phyloP scores from a whole-genome alignment of 805 yeast species.

The Metschnikowia kofuensis region DNA sequence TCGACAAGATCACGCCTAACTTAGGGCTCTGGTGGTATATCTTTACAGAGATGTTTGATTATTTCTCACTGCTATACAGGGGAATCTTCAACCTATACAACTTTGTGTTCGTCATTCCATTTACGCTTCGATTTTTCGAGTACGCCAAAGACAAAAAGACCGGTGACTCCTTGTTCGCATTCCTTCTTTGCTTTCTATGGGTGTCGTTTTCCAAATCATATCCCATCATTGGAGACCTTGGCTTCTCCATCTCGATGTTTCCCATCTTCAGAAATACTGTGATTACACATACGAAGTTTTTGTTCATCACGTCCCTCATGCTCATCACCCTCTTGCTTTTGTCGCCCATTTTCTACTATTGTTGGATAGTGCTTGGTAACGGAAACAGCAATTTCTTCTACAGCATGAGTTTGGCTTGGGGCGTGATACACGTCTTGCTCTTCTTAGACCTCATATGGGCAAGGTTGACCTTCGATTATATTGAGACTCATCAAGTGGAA shows the following conservation, averaged over 20 bases:
- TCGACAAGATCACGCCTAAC: constrained; percentile 79
- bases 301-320: constrained; percentile 47
- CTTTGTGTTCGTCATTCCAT: constrained; percentile 64
- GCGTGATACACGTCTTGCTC: constrained; percentile 63
- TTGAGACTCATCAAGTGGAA: constrained; percentile 37
- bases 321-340: constrained; percentile 54
- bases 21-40: constrained; percentile 98
- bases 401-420: constrained; percentile 83
- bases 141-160: constrained; percentile 17
- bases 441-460: constrained; percentile 84
- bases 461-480: constrained; percentile 62
- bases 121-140: constrained; percentile 61
- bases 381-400: constrained; percentile 97
- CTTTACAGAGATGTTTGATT: constrained; percentile 92
- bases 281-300: constrained; percentile 44
- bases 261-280: constrained; percentile 46
- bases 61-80: constrained; percentile 77
- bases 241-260: constrained; percentile 35
- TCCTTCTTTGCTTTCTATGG: constrained; percentile 40
- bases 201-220: constrained; percentile 72
- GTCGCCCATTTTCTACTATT: constrained; percentile 85
- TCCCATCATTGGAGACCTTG: constrained; percentile 80
- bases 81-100: constrained; percentile 79
- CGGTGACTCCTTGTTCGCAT: constrained; percentile 60
- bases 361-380: constrained; percentile 92